These are phyloP conservation scores for Posidonia australis DNA, from an alignment of 106 monocot genomes.

Conservation along the genomic window DNA sequence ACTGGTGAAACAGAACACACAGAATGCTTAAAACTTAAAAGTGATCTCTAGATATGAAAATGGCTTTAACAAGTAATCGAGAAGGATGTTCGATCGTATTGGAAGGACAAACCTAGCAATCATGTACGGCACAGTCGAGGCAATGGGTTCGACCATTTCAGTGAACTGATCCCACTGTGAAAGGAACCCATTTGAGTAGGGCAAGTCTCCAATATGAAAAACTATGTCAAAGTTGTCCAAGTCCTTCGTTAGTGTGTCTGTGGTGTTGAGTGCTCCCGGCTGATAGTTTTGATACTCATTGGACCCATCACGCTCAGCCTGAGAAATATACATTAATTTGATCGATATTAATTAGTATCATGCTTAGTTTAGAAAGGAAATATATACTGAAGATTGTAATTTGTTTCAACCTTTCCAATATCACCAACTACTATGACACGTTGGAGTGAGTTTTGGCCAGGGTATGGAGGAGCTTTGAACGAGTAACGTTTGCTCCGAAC, in stretches of 20 bases:
- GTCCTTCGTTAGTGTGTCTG: slow-evolving; percentile 2
- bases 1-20: neutral
- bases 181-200: slow-evolving; percentile 5
- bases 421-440: slow-evolving; percentile 10
- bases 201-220: slow-evolving; percentile 11
- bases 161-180: slow-evolving; percentile 19
- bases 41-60: too few species aligned
- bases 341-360: neutral
- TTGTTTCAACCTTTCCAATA: slow-evolving; percentile 1
- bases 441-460: slow-evolving; percentile 13
- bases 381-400: neutral
- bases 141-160: slow-evolving; percentile 10
- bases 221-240: slow-evolving; percentile 10
- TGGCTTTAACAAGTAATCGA: too few species aligned
- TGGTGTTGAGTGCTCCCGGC: neutral
- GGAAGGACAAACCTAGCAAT: neutral
- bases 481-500: neutral
- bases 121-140: slow-evolving; percentile 6
- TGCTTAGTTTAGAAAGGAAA: too few species aligned
- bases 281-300: slow-evolving; percentile 14
- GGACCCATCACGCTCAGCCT: slow-evolving; percentile 12
- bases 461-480: slow-evolving; percentile 11
- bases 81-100: too few species aligned
- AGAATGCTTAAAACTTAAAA: too few species aligned
- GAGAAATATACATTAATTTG: neutral